Percentiles rank a stretch among this genome's conserved stretches.
Conservation (phyloP, 495 filamentous ascomycete genomes). For the Beverwykella pulmonaria region DNA sequence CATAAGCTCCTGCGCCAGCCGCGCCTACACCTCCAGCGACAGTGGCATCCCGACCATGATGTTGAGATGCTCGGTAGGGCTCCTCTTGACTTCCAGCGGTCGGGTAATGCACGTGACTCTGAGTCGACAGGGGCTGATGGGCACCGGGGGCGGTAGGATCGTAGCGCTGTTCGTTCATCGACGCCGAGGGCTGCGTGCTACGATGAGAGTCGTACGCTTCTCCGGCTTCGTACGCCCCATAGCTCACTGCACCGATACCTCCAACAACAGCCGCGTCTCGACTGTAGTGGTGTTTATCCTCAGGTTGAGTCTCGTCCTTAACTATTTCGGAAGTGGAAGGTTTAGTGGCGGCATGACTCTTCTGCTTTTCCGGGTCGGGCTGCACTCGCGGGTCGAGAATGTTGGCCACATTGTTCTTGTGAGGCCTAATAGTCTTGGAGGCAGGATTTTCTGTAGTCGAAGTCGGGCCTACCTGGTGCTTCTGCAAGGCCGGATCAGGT, state of each 20-base stretch:
- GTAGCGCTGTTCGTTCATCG: constrained; percentile 31
- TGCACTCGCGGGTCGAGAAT: constrained; percentile 38
- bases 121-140: neutral
- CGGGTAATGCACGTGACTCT: neutral
- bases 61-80: constrained; percentile 14
- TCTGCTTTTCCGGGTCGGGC: constrained; percentile 38
- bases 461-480: constrained; percentile 17
- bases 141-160: constrained; percentile 20
- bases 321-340: constrained; percentile 8
- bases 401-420: constrained; percentile 37
- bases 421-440: constrained; percentile 22
- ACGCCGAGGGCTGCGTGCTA: constrained; percentile 19
- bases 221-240: constrained; percentile 30
- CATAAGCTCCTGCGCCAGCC: constrained; percentile 18
- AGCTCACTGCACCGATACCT: constrained; percentile 29
- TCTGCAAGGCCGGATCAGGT: constrained; percentile 18
- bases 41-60: constrained; percentile 39
- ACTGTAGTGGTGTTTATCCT: constrained; percentile 39
- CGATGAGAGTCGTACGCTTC: constrained; percentile 17
- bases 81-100: neutral
- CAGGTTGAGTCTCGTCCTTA: constrained; percentile 13
- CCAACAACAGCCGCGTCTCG: constrained; percentile 30
- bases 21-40: constrained; percentile 26
- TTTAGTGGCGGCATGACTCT: constrained; percentile 26
- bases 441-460: constrained; percentile 22